Evolutionary conservation across 31 red algal genomes (phyloP).

Genomic region (Odonthalia washingtoniensis): DNA sequence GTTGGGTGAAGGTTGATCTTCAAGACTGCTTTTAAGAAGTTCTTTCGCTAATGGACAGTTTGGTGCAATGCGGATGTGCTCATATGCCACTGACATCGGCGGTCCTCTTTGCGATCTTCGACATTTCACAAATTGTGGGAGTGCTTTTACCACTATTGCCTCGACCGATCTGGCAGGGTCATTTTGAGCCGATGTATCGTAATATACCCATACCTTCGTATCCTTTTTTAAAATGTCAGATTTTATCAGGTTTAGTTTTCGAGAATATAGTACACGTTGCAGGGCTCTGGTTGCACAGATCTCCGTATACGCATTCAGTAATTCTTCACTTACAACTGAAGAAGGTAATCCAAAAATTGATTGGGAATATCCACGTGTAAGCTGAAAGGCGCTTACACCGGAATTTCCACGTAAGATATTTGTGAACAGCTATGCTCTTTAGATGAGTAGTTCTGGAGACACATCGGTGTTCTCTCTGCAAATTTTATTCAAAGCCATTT

Average conservation of each 20-base stretch:
- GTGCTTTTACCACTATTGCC: neutral
- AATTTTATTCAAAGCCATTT: neutral
- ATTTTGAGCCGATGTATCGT: conserved; percentile 21
- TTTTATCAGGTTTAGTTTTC: neutral
- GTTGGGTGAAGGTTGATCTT: neutral
- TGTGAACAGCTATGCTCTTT: conserved; percentile 10
- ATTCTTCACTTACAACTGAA: neutral
- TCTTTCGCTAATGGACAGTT: neutral
- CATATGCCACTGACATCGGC: conserved; percentile 37
- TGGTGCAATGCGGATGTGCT: conserved; percentile 1
- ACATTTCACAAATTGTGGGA: neutral
- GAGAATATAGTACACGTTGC: neutral
- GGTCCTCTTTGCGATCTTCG: conserved; percentile 14
- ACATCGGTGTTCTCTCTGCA: neutral
- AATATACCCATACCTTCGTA: neutral
- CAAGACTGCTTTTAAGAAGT: neutral
- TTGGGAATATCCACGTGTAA: conserved; percentile 30
- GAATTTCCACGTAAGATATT: conserved; percentile 25
- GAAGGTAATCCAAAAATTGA: conserved; percentile 10
- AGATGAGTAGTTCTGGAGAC: neutral
- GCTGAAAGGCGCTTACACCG: conserved; percentile 31
- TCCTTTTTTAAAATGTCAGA: neutral
- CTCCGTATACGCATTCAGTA: conserved; percentile 17
- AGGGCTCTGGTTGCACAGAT: conserved; percentile 8
- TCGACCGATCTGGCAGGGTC: neutral